Evolutionary conservation across 2,329 filamentous ascomycete species (phyloP).

Genomic region (Dothideomycetes sp.): DNA sequence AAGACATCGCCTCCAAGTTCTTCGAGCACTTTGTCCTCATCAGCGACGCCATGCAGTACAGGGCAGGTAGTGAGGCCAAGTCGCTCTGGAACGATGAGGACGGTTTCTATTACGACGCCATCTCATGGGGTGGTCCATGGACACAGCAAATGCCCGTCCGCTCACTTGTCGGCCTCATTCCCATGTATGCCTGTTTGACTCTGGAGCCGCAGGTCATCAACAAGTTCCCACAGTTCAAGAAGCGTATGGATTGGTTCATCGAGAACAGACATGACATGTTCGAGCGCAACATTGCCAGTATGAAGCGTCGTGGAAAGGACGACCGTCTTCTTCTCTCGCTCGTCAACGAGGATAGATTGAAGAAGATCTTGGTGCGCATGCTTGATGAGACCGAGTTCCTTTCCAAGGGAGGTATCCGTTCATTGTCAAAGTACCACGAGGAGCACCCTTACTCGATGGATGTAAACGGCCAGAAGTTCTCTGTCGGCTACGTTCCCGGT

Average conservation of each 20-base stretch:
- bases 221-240: conserved; percentile 85
- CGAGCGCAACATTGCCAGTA: conserved; percentile 89
- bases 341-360: conserved; percentile 84
- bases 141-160: conserved; percentile 85
- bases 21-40: conserved; percentile 98
- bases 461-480: conserved; percentile 83
- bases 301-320: conserved; percentile 81
- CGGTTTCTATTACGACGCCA: conserved; percentile 97
- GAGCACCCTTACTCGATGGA: conserved; percentile 90
- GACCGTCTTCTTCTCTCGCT: conserved; percentile 80
- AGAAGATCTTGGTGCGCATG: conserved; percentile 84
- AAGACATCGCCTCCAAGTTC: conserved; percentile 96
- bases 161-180: conserved; percentile 87
- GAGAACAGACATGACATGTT: conserved; percentile 78
- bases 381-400: conserved; percentile 90
- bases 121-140: conserved; percentile 90
- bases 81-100: conserved; percentile 95
- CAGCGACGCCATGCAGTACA: conserved; percentile 83
- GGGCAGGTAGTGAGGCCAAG: conserved; percentile 60
- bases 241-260: conserved; percentile 88
- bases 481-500: conserved; percentile 83
- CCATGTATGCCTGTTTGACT: conserved; percentile 83
- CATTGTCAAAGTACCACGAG: conserved; percentile 84
- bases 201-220: conserved; percentile 90
- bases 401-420: conserved; percentile 81